Percentiles rank a stretch among this genome's conserved stretches.
These are phyloP conservation scores for Rhynchosporium agropyri DNA, from an alignment of 2,329 filamentous ascomycete genomes.

Conservation along the genomic window DNA sequence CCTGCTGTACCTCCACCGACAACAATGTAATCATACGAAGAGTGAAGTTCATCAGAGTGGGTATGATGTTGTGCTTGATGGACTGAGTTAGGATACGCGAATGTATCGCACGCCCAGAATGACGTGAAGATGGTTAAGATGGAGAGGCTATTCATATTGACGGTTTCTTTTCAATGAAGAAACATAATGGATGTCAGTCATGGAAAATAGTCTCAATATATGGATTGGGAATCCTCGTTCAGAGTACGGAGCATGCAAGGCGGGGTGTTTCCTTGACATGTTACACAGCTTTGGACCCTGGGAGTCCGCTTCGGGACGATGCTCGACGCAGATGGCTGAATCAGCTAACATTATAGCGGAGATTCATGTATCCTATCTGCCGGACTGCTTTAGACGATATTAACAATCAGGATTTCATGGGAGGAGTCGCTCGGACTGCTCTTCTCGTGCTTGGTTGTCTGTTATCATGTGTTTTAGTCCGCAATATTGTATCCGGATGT, in stretches of 20 bases:
- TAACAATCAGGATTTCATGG: neutral
- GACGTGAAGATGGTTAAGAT: no score
- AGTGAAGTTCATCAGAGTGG: neutral
- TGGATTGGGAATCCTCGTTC: neutral
- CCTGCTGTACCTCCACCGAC: conserved; percentile 51
- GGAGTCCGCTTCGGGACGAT: neutral
- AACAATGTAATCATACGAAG: conserved; percentile 46
- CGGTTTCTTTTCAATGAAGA: no score
- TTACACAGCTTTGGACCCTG: neutral
- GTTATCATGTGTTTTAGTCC: no score
- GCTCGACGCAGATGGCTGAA: neutral
- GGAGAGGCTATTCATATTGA: no score
- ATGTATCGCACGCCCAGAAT: neutral
- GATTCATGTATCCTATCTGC: neutral
- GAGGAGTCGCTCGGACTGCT: neutral
- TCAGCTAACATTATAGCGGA: neutral
- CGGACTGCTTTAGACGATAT: neutral
- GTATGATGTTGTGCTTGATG: neutral
- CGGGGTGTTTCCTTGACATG: neutral
- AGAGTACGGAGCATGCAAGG: neutral
- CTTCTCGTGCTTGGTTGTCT: no score
- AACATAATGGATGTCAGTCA: no score
- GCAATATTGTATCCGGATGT: no score
- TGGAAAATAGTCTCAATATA: neutral
- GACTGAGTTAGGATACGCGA: neutral